Base-by-base conservation (phyloP, 108 stramenopile genomes). In the Pseudonitzschia multistriata region DNA sequence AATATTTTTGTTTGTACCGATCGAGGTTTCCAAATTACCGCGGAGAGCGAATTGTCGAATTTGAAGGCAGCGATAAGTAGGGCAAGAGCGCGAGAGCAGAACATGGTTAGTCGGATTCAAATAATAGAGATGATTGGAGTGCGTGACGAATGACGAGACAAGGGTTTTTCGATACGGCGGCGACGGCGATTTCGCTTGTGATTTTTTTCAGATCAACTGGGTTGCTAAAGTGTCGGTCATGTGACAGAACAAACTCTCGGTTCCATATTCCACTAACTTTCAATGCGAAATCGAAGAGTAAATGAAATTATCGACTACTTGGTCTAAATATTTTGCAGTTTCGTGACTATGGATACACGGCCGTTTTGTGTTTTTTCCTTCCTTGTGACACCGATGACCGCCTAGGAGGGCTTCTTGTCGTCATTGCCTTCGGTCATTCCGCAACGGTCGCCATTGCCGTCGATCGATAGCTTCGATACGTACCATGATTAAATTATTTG, bases 401-500 rank as follows among this genome's bases (percentile, higher is more conserved):
- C 21, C 25, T 7, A 25, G 50, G 50, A 24, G 2, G 19, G 2
- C 3, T 24, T 7, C 50, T 45, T 13, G 22, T 25, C 50, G 50
- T 5, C 22, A 24, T 24, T 52, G 2, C 24, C 25, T 25, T 25
- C 22, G 22, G 13, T 42, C 10, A 24, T 19, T 52, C 24, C 50
- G 19, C 25, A n/a, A 52, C 24, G 21, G 50, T 52, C 50, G 50
- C 2, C 8, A 2, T 24, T 25, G 22, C 50, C 2, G 19, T 52
- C 22, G 4, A 52, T 25, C 22, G 24, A 52, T 22, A 2, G 19
- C 22, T 52, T 19, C 3, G 50, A 52, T 52, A 52, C 50, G 24
- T 52, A 52, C 50, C 50, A 52, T 52, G 1, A 24, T 52, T 11
- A 22, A 52, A 52, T 52, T 52, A 24, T 25, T 52, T 52, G 50